Percentiles rank a stretch among this genome's conserved stretches.
phyloP scores from a whole-genome alignment of 257 asterid genomes.

The Solanum pinnatisectum region DNA sequence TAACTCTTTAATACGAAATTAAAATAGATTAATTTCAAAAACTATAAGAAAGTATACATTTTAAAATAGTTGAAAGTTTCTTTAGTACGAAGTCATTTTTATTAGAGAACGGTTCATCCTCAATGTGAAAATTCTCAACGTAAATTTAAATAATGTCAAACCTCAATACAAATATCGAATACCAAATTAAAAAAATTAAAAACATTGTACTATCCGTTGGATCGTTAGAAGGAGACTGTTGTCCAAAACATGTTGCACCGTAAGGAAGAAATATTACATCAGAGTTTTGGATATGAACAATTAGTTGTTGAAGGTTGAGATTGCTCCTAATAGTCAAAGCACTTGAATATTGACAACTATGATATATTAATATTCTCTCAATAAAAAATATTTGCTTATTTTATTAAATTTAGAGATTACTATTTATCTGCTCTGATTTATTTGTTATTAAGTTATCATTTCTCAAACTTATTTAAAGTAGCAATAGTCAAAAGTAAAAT shows the following conservation, averaged over 20 bases:
- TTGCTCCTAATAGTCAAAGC: not conserved
- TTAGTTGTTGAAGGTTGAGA: not conserved
- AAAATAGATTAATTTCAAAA: not conserved
- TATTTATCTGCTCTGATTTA: not conserved
- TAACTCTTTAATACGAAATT: not conserved
- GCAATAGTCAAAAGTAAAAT: no score
- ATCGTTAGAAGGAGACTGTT: not conserved
- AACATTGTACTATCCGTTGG: not conserved
- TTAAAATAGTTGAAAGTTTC: no score
- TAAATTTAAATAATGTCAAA: no score
- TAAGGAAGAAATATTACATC: not conserved
- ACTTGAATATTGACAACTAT: not conserved
- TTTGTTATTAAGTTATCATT: not conserved
- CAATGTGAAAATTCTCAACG: no score
- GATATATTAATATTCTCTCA: not conserved
- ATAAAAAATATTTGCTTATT: no score
- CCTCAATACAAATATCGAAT: no score
- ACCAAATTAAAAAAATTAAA: not conserved
- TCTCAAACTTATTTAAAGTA: not conserved
- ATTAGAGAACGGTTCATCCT: rapidly evolving
- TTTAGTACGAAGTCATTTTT: no score
- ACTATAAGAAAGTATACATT: not conserved
- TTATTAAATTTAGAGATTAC: not conserved
- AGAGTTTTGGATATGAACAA: not conserved
- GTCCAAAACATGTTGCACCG: not conserved